phyloP scores from a whole-genome alignment of 1,139 yeast genomes.

The Lodderomyces orthopsilosis region DNA sequence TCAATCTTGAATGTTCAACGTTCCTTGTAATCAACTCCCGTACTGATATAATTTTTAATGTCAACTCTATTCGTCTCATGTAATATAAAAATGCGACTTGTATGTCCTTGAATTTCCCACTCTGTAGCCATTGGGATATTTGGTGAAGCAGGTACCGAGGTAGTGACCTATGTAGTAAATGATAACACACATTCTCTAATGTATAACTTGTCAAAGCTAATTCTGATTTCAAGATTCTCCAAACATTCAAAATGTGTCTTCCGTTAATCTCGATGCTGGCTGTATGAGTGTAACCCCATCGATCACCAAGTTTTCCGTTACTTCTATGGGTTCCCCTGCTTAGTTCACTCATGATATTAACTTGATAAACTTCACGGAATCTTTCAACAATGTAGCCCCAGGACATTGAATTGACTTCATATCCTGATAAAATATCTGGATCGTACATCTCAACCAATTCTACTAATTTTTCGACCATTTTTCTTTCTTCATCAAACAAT shows the following conservation, averaged over 20 bases:
- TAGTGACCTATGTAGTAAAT: slow-evolving; percentile 60
- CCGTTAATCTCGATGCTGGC: slow-evolving; percentile 70
- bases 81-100: slow-evolving; percentile 51
- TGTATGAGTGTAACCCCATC: slow-evolving; percentile 83
- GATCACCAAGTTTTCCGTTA: slow-evolving; percentile 59
- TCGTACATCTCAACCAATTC: slow-evolving; percentile 62
- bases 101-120: slow-evolving; percentile 23
- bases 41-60: slow-evolving; percentile 49
- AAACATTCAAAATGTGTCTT: slow-evolving; percentile 76
- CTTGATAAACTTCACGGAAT: slow-evolving; percentile 40
- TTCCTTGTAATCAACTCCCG: slow-evolving; percentile 70
- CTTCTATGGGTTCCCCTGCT: slow-evolving; percentile 48
- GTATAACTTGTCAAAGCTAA: slow-evolving; percentile 65
- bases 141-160: slow-evolving; percentile 59
- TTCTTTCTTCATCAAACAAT: slow-evolving; percentile 49
- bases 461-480: slow-evolving; percentile 54
- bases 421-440: slow-evolving; percentile 88
- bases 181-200: slow-evolving; percentile 71
- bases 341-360: slow-evolving; percentile 46
- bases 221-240: slow-evolving; percentile 73
- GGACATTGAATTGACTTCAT: slow-evolving; percentile 72
- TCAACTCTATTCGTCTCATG: slow-evolving; percentile 45
- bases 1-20: slow-evolving; percentile 78
- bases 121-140: slow-evolving; percentile 50
- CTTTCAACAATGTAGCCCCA: slow-evolving; percentile 91